phyloP scores from a whole-genome alignment of 257 asterid genomes.

The Solanum pennellii region DNA sequence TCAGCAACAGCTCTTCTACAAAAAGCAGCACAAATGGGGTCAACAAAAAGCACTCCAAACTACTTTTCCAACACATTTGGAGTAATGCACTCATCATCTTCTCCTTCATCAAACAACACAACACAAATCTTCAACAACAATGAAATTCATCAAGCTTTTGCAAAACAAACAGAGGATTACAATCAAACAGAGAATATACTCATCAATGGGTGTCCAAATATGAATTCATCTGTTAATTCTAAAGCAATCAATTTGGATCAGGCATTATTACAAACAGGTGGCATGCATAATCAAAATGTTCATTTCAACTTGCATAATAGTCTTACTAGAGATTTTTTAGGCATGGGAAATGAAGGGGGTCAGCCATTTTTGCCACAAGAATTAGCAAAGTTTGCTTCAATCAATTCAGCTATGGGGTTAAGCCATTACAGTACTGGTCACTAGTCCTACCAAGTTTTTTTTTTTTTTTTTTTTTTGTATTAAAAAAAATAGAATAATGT shows the following conservation, averaged over 20 bases:
- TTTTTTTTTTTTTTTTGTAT: neutral
- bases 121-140: constrained; percentile 11
- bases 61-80: constrained; percentile 45
- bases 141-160: constrained; percentile 35
- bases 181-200: neutral
- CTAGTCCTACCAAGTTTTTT: constrained; percentile 9
- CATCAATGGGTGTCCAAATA: neutral
- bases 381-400: constrained; percentile 60
- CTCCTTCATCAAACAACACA: constrained; percentile 5
- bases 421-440: constrained; percentile 46
- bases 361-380: constrained; percentile 58
- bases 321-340: constrained; percentile 82
- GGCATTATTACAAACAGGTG: constrained; percentile 8
- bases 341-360: constrained; percentile 56
- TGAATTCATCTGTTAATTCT: neutral
- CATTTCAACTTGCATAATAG: constrained; percentile 21
- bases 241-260: neutral
- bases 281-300: constrained; percentile 1
- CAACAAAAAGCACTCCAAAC: constrained; percentile 39
- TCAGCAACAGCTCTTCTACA: constrained; percentile 90
- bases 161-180: constrained; percentile 16
- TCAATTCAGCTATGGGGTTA: constrained; percentile 73
- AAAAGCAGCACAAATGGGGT: constrained; percentile 86
- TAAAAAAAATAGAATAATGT: constrained; percentile 18
- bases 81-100: constrained; percentile 36